These are phyloP conservation scores for Hirschioporus abietinus DNA, from an alignment of 768 basidiomycete genomes.

Conservation along the genomic window DNA sequence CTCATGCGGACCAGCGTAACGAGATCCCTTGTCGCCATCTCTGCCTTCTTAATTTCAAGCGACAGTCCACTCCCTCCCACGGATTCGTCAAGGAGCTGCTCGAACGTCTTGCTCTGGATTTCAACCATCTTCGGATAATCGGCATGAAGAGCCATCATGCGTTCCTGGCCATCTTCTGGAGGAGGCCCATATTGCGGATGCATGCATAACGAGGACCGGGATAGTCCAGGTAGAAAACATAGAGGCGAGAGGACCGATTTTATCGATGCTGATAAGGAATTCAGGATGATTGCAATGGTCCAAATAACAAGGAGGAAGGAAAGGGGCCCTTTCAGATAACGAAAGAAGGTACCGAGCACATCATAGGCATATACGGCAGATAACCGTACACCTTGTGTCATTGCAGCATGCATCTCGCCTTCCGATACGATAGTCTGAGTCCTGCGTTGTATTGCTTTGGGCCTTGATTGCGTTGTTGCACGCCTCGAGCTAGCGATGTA, in stretches of 20 bases:
- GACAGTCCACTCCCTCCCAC: slow-evolving; percentile 55
- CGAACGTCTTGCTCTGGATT: slow-evolving; percentile 57
- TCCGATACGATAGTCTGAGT: slow-evolving; percentile 19
- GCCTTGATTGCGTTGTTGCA: neutral
- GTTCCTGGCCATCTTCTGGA: slow-evolving; percentile 5
- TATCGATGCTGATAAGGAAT: slow-evolving; percentile 37
- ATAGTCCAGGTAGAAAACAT: slow-evolving; percentile 58
- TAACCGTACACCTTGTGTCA: slow-evolving; percentile 15
- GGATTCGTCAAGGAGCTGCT: slow-evolving; percentile 54
- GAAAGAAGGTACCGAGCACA: slow-evolving; percentile 41
- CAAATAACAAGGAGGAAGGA: slow-evolving; percentile 46
- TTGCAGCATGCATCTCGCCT: slow-evolving; percentile 16
- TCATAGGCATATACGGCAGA: slow-evolving; percentile 39
- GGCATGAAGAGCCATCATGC: slow-evolving; percentile 35
- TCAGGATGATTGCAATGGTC: slow-evolving; percentile 41
- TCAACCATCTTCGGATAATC: slow-evolving; percentile 60
- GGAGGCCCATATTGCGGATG: slow-evolving; percentile 11
- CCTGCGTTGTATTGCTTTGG: slow-evolving; percentile 16
- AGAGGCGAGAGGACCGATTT: slow-evolving; percentile 48
- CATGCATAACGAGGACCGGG: slow-evolving; percentile 41
- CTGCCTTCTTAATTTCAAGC: slow-evolving; percentile 66
- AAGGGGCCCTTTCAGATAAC: slow-evolving; percentile 51
- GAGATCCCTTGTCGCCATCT: slow-evolving; percentile 72
- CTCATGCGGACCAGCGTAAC: slow-evolving; percentile 58
- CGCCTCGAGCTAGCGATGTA: neutral